Percentiles rank a stretch among this genome's conserved stretches.
phyloP scores from a whole-genome alignment of 2,329 filamentous ascomycete species.

The Penicillium sp. region DNA sequence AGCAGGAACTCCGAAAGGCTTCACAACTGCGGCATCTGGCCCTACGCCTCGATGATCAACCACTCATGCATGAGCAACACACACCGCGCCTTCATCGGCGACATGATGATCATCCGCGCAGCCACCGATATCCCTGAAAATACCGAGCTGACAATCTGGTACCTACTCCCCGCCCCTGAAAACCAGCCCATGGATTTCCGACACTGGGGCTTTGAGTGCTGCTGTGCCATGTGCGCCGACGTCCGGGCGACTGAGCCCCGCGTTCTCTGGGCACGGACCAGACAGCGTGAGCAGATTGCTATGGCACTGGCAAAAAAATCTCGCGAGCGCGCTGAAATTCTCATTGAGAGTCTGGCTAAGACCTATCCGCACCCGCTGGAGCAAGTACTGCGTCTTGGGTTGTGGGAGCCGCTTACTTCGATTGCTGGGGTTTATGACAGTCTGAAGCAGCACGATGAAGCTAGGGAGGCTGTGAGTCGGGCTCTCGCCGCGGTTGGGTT shows the following conservation, averaged over 20 bases:
- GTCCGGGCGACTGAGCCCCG: background rate
- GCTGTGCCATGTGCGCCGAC: conserved; percentile 24
- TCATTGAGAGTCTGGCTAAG: background rate
- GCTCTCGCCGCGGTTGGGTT: background rate
- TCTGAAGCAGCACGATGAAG: background rate
- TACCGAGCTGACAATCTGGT: conserved; percentile 49
- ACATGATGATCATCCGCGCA: conserved; percentile 54
- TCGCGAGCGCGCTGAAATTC: background rate
- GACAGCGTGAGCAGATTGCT: background rate
- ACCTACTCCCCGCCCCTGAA: conserved; percentile 25
- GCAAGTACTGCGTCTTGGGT: background rate
- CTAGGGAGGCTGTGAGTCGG: background rate
- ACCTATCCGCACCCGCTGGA: background rate
- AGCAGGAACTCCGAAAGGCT: conserved; percentile 9
- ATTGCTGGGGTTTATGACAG: background rate
- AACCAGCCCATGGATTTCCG: background rate
- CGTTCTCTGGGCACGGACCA: background rate
- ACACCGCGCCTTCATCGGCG: conserved; percentile 52
- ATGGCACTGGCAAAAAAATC: background rate
- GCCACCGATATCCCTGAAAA: conserved; percentile 41
- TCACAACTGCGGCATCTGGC: conserved; percentile 48
- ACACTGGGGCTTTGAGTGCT: conserved; percentile 27
- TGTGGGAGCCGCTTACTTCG: background rate
- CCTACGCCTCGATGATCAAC: conserved; percentile 51
- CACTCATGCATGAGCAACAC: conserved; percentile 53